These are phyloP conservation scores for Heliamphora exappendiculata DNA, from an alignment of 148 eudicot species.

Conservation along the genomic window DNA sequence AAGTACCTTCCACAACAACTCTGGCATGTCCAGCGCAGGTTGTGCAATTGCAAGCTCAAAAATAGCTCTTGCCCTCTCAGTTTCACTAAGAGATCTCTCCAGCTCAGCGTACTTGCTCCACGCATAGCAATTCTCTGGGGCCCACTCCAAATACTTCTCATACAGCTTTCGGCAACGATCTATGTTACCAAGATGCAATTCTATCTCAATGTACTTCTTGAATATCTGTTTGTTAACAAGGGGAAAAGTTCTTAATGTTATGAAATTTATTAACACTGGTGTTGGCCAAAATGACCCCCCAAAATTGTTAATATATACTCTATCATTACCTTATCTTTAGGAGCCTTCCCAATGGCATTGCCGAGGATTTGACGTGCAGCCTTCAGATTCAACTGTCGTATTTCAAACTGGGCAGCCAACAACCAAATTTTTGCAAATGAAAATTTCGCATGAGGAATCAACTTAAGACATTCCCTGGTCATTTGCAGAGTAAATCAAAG, in stretches of 20 bases:
- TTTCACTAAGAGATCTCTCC: slow-evolving; percentile 78
- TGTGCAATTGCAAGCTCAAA: slow-evolving; percentile 94
- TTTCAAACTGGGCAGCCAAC: slow-evolving; percentile 88
- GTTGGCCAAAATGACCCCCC: not conserved
- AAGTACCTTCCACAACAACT: slow-evolving; percentile 82
- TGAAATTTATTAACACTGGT: not conserved
- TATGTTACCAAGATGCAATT: slow-evolving; percentile 78
- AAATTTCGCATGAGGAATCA: slow-evolving; percentile 63
- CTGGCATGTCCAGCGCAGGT: slow-evolving; percentile 92
- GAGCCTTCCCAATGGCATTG: slow-evolving; percentile 90
- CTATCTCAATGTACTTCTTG: slow-evolving; percentile 91
- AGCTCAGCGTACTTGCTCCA: slow-evolving; percentile 92
- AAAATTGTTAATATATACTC: not conserved
- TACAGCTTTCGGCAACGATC: slow-evolving; percentile 83
- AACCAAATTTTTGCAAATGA: slow-evolving; percentile 96
- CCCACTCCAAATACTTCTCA: slow-evolving; percentile 87
- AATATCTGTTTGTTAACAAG: slow-evolving; percentile 47
- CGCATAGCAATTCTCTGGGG: slow-evolving; percentile 90
- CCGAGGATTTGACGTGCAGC: slow-evolving; percentile 77
- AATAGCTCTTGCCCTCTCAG: slow-evolving; percentile 78
- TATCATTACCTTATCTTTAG: slow-evolving; percentile 76
- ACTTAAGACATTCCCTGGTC: slow-evolving; percentile 50
- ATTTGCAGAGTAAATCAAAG: slow-evolving; percentile 10
- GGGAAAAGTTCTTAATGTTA: not conserved
- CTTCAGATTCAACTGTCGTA: slow-evolving; percentile 67